Conservation (phyloP, 2,329 filamentous ascomycete species). For the Xylaria sp. region DNA sequence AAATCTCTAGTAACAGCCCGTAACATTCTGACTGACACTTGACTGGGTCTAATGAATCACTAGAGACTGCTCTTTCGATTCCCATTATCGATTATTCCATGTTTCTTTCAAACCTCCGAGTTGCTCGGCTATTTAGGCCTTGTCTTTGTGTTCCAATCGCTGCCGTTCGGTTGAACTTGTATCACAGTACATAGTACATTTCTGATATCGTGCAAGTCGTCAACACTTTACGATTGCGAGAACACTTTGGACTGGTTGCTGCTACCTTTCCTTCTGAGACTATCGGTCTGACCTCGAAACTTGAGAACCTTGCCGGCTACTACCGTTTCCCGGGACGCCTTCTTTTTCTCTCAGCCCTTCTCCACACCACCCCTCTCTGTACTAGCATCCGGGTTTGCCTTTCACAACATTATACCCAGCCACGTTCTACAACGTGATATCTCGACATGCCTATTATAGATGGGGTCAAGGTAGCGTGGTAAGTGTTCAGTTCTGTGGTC, state of each 20-base stretch:
- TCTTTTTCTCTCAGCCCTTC: constrained; percentile 11
- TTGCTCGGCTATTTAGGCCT: constrained; percentile 5
- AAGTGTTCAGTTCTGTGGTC: constrained; percentile 50
- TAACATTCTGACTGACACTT: constrained; percentile 10
- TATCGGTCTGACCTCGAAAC: not conserved
- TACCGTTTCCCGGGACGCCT: not conserved
- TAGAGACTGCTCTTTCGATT: constrained; percentile 1
- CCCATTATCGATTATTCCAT: constrained; percentile 4
- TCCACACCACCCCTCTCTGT: constrained; percentile 25
- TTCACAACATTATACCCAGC: constrained; percentile 11
- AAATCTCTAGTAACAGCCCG: constrained; percentile 13
- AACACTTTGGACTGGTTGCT: constrained; percentile 4
- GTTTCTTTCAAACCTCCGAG: not conserved
- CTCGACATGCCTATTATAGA: constrained; percentile 73
- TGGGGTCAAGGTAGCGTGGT: constrained; percentile 80
- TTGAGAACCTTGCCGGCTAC: constrained; percentile 22
- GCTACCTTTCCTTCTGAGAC: not conserved
- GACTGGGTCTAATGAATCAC: constrained; percentile 14
- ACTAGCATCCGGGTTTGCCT: constrained; percentile 5
- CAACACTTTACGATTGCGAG: constrained; percentile 3
- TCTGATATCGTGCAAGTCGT: constrained; percentile 14
- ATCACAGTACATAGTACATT: constrained; percentile 5
- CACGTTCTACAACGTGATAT: constrained; percentile 7
- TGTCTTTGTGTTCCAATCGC: constrained; percentile 3
- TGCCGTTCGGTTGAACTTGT: constrained; percentile 9